Evolutionary conservation across 169 alveolate species (phyloP).

Genomic region (Plasmodium knowlesi): DNA sequence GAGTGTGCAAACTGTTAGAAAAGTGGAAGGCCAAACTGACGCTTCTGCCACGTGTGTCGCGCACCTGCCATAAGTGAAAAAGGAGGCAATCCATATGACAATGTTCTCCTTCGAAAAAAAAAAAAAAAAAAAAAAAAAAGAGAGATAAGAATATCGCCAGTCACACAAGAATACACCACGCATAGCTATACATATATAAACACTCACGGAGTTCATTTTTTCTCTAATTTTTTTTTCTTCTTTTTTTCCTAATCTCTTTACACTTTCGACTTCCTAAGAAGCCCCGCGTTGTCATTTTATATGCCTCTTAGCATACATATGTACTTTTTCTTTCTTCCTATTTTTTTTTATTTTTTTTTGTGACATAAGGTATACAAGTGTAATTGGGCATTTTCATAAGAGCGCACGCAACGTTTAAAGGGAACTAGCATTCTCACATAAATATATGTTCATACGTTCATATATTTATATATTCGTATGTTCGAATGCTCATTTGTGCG

Average conservation of each 20-base stretch:
- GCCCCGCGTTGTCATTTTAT: background rate
- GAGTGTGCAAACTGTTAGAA: background rate
- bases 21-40: background rate
- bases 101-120: background rate
- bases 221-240: background rate
- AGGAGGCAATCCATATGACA: background rate
- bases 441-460: background rate
- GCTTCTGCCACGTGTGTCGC: background rate
- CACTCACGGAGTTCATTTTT: background rate
- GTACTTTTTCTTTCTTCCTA: background rate
- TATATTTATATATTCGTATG: background rate
- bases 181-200: background rate
- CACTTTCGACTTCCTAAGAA: background rate
- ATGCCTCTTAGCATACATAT: background rate
- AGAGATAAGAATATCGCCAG: background rate
- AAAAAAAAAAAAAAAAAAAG: background rate
- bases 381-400: slow-evolving; percentile 8
- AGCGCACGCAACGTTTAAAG: slow-evolving; percentile 11
- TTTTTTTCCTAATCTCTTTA: background rate
- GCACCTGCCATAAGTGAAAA: background rate
- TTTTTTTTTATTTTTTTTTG: too few relatives aligned
- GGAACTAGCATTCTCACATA: background rate
- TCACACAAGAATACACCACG: background rate
- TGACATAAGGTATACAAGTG: background rate
- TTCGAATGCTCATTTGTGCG: background rate